Evolutionary conservation across 2,329 filamentous ascomycete species (phyloP).

Genomic region (Cordyceps tenuipes): DNA sequence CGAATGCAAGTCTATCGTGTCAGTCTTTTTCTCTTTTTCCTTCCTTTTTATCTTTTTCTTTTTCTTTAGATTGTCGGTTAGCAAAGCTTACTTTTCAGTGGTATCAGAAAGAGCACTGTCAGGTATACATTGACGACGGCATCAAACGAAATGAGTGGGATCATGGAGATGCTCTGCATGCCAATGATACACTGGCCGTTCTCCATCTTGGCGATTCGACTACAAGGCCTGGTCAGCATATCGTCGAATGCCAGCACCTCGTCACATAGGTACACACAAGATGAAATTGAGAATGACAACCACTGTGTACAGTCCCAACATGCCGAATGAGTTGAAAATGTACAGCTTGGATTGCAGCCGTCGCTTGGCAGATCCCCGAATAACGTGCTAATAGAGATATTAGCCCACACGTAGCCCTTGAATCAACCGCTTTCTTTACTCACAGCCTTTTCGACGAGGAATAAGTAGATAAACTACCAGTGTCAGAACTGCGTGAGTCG

Average conservation of each 20-base stretch:
- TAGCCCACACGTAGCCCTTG: conserved; percentile 11
- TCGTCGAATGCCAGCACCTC: background rate
- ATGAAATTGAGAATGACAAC: conserved; percentile 52
- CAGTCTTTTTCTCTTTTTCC: background rate
- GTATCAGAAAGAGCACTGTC: conserved; percentile 54
- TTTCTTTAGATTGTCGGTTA: conserved; percentile 12
- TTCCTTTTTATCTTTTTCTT: too few relatives aligned
- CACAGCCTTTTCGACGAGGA: conserved; percentile 56
- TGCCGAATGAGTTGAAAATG: conserved; percentile 52
- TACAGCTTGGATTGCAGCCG: conserved; percentile 51
- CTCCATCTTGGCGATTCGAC: conserved; percentile 48
- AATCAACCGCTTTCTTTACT: conserved; percentile 16
- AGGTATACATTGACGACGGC: conserved; percentile 54
- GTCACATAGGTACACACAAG: conserved; percentile 36
- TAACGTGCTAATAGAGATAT: conserved; percentile 38
- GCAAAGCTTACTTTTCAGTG: conserved; percentile 38
- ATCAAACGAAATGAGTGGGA: conserved; percentile 54
- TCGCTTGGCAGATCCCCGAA: conserved; percentile 42
- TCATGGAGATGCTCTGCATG: conserved; percentile 49
- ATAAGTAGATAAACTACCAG: conserved; percentile 50
- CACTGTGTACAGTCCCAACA: conserved; percentile 37
- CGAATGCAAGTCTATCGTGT: conserved; percentile 41
- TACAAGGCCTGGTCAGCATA: conserved; percentile 17
- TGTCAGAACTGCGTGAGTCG: background rate
- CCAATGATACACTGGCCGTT: conserved; percentile 53